Percentiles rank a stretch among this genome's conserved stretches.
Conservation (phyloP, 1,139 yeast species). For the Protomyces arabidopsidicola region DNA sequence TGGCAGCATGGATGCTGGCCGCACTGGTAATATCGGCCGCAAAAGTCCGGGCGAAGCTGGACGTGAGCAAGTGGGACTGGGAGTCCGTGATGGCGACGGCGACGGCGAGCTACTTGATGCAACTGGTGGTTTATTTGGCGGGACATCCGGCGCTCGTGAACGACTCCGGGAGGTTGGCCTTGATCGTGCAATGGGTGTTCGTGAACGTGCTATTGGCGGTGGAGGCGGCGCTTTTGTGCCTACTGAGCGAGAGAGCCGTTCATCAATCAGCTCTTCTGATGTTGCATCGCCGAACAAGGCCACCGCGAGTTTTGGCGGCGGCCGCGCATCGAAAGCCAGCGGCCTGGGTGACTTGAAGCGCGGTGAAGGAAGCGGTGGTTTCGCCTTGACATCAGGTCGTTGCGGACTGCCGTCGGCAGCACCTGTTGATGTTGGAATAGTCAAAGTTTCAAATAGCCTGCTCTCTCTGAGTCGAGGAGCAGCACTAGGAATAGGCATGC, state of each 20-base stretch:
- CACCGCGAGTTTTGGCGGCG: background rate
- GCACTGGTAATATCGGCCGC: background rate
- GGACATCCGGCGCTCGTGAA: background rate
- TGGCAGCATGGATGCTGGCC: background rate
- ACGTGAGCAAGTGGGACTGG: background rate
- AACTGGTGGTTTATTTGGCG: background rate
- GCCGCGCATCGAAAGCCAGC: background rate
- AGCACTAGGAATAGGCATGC: background rate
- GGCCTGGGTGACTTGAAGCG: conserved; percentile 20
- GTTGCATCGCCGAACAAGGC: background rate
- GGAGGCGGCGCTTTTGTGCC: background rate
- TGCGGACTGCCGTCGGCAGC: background rate
- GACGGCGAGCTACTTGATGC: background rate
- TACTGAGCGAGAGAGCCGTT: background rate
- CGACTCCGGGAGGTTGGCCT: background rate
- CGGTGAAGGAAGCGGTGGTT: conserved; percentile 24
- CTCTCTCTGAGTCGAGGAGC: background rate
- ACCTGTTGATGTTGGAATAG: background rate
- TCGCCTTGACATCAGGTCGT: background rate
- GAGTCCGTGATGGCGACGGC: background rate
- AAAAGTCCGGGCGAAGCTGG: too few relatives aligned
- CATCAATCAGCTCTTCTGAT: background rate
- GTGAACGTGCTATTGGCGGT: conserved; percentile 4
- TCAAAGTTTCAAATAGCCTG: background rate
- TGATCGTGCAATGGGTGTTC: background rate